Conservation (phyloP, 225 moss, liverwort and hornwort species). For the Lunularia cruciata region DNA sequence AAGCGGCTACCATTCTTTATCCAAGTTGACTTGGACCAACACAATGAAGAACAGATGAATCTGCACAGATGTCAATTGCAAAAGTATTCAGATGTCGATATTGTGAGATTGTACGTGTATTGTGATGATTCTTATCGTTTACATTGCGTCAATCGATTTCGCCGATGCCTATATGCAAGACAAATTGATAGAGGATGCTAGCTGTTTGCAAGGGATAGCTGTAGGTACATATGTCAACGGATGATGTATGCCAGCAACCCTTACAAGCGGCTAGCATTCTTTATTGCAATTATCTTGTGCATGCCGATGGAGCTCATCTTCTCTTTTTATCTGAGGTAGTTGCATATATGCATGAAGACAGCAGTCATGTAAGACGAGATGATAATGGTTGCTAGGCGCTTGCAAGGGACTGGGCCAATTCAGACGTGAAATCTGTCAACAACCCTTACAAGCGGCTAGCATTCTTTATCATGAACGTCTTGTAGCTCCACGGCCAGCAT, state of each 20-base stretch:
- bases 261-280: slow-evolving; percentile 7
- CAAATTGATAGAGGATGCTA: not conserved
- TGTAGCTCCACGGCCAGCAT: too few species aligned
- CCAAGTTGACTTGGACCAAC: not conserved
- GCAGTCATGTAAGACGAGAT: too few species aligned
- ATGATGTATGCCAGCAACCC: not conserved
- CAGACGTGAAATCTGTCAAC: not conserved
- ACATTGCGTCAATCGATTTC: too few species aligned
- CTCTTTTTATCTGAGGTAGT: too few species aligned
- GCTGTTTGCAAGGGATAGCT: not conserved
- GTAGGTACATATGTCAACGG: not conserved
- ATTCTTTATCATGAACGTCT: not conserved
- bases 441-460: slow-evolving; percentile 2
- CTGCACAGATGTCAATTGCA: too few species aligned
- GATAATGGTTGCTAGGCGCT: not conserved
- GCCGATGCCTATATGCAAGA: too few species aligned
- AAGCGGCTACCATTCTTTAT: slow-evolving; percentile 3
- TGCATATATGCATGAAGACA: too few species aligned
- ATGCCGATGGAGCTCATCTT: too few species aligned
- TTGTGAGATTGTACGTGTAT: too few species aligned
- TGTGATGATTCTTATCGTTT: too few species aligned
- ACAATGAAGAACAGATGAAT: too few species aligned
- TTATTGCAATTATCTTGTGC: not conserved
- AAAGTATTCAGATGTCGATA: too few species aligned
- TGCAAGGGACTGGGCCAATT: not conserved